Percentiles rank a stretch among this genome's conserved stretches.
phyloP scores from a whole-genome alignment of 169 alveolate genomes.

The Cryptosporidium felis region DNA sequence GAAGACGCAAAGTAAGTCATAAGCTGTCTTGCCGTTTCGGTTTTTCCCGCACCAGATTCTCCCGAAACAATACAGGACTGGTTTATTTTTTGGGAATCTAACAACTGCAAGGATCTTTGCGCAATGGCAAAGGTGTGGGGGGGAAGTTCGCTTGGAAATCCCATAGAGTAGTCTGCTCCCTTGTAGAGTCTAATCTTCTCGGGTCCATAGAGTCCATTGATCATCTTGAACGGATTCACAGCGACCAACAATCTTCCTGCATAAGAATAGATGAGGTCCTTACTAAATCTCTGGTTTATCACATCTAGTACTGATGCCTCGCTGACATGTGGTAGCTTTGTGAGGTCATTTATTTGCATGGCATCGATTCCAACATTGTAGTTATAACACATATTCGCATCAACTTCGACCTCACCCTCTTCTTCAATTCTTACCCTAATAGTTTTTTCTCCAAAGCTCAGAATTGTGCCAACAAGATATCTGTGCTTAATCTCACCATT shows the following conservation, averaged over 20 bases:
- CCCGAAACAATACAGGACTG: constrained; percentile 99
- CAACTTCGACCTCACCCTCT: constrained; percentile 62
- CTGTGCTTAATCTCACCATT: constrained; percentile 28
- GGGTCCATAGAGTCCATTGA: constrained; percentile 80
- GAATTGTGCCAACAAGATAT: constrained; percentile 16
- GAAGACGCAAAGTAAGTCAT: constrained; percentile 81
- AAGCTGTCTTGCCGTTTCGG: constrained; percentile 97
- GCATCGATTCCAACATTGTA: constrained; percentile 67
- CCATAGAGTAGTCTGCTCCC: constrained; percentile 78
- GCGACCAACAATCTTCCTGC: constrained; percentile 85
- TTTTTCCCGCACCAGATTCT: constrained; percentile 99
- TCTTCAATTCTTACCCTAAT: constrained; percentile 45
- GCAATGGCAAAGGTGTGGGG: constrained; percentile 89
- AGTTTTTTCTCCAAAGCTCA: constrained; percentile 15
- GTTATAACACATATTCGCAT: constrained; percentile 34
- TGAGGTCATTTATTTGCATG: constrained; percentile 79
- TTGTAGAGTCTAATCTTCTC: constrained; percentile 76
- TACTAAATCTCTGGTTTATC: constrained; percentile 85
- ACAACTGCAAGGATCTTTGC: constrained; percentile 83
- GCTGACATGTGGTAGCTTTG: constrained; percentile 86
- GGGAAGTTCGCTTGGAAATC: constrained; percentile 81
- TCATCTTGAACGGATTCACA: constrained; percentile 83
- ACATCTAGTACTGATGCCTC: constrained; percentile 93
- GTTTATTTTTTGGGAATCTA: constrained; percentile 77
- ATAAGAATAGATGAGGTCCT: constrained; percentile 79